These are phyloP conservation scores for Trichothecium sympodiale DNA, from an alignment of 2,329 filamentous ascomycete species.

Conservation along the genomic window DNA sequence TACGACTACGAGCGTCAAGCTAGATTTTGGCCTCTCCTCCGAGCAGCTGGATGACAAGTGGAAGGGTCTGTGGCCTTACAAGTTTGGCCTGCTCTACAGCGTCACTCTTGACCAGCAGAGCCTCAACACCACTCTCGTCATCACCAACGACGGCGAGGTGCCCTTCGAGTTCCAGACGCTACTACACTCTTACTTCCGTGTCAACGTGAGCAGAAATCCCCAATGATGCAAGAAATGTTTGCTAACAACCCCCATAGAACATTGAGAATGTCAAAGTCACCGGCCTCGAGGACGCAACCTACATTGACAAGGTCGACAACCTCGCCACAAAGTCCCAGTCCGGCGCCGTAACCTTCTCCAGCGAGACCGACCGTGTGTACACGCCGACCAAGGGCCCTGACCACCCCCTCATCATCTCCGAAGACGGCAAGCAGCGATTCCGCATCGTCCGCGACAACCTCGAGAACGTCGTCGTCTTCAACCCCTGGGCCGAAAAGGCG, in stretches of 20 bases:
- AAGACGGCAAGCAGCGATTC: conserved; percentile 54
- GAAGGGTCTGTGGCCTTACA: conserved; percentile 68
- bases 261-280: conserved; percentile 62
- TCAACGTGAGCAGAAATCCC: conserved; percentile 44
- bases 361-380: conserved; percentile 86
- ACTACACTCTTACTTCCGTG: conserved; percentile 79
- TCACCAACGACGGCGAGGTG: conserved; percentile 75
- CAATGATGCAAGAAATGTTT: background rate
- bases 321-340: conserved; percentile 54
- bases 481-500: conserved; percentile 85
- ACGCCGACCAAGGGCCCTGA: conserved; percentile 52
- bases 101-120: conserved; percentile 69
- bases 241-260: conserved; percentile 43
- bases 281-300: conserved; percentile 66
- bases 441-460: conserved; percentile 75
- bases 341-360: conserved; percentile 54
- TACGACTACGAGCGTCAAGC: conserved; percentile 59
- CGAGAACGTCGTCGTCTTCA: conserved; percentile 88
- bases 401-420: conserved; percentile 46
- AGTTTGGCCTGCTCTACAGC: conserved; percentile 87
- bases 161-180: conserved; percentile 87
- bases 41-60: conserved; percentile 58
- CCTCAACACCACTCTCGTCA: conserved; percentile 70
- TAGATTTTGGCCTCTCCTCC: conserved; percentile 85
- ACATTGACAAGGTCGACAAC: conserved; percentile 73